Conservation (phyloP, 2,329 filamentous ascomycete genomes). For the Calonectria leucothoes region DNA sequence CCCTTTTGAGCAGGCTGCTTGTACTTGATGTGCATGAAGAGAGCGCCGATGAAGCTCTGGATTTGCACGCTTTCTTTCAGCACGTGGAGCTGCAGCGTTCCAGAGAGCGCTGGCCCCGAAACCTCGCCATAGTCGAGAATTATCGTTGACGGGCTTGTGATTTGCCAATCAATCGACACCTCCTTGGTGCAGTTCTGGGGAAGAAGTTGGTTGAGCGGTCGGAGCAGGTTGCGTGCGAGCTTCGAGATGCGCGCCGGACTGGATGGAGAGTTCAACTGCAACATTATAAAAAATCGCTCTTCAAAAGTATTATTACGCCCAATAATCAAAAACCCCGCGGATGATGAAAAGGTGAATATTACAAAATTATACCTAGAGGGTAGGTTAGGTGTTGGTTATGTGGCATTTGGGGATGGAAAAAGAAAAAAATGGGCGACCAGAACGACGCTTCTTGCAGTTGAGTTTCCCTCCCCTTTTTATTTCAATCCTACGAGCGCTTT, state of each 20-base stretch:
- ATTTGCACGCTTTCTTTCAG: neutral
- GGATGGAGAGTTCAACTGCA: neutral
- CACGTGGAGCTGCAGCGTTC: neutral
- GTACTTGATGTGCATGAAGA: neutral
- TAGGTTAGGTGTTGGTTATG: neutral
- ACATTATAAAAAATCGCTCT: neutral
- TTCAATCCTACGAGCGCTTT: neutral
- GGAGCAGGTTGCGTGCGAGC: neutral
- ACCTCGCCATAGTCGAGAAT: neutral
- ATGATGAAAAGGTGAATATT: neutral
- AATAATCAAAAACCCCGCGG: neutral
- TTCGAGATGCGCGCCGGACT: neutral
- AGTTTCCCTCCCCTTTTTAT: neutral
- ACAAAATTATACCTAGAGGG: neutral
- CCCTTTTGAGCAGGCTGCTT: neutral
- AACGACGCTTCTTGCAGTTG: neutral
- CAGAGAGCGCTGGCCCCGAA: neutral
- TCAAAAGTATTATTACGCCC: neutral
- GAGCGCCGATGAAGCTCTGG: neutral
- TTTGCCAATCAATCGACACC: neutral
- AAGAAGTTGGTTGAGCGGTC: neutral
- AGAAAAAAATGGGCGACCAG: neutral
- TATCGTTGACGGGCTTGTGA: neutral
- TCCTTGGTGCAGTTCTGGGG: neutral
- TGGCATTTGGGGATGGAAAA: no score